Evolutionary conservation across 352 stramenopile genomes (phyloP), one percentile per base, ranked within the genome.

Genomic region (Pythium dissotocum): DNA sequence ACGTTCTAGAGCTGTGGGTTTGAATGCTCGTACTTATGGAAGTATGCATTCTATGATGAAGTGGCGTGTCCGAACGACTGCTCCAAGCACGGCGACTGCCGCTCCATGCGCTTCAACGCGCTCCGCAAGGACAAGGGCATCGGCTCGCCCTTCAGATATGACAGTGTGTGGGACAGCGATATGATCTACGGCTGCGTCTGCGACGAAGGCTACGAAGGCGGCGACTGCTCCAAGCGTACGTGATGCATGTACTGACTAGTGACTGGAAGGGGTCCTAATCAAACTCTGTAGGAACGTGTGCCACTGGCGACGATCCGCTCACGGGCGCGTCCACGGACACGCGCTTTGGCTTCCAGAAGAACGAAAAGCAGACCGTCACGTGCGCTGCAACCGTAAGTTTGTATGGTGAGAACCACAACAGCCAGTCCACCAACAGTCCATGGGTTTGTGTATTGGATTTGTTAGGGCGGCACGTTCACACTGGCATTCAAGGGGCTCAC

Each of bases 181-280:
- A 95, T 91, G 77, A 83, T 97, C 21, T 89, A 94, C 62, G 92
- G 92, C 59, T 98, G 92, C 71, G 74, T 95, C 33, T 98, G 92
- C 75, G 77, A 97, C 67, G 69, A 82, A 30, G 88, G 83, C 40
- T 97, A 84, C 61, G 78, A 77, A 18, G 87, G 91, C 42, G 93
- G 91, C 24, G 90, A 97, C 72, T 98, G 93, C 71, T 93, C 83
- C 49, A 73, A 85, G 51, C 81, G 86, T 89, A 70, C 13, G 28
- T 55, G 12, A 7, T 13, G 36, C 21, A 24, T 24, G 21, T 24
- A 24, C 21, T 24, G 21, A 24, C 21, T 24, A 24, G 21, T 24
- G 21, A 24, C 21, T 24, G 21, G 21, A 24, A 24, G 21, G 21
- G 21, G 21, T 24, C 21, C 21, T 24, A 24, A 24, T 24, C 21